Base-by-base conservation (phyloP, 2,329 filamentous ascomycete genomes). In the Colletotrichum noveboracense region DNA sequence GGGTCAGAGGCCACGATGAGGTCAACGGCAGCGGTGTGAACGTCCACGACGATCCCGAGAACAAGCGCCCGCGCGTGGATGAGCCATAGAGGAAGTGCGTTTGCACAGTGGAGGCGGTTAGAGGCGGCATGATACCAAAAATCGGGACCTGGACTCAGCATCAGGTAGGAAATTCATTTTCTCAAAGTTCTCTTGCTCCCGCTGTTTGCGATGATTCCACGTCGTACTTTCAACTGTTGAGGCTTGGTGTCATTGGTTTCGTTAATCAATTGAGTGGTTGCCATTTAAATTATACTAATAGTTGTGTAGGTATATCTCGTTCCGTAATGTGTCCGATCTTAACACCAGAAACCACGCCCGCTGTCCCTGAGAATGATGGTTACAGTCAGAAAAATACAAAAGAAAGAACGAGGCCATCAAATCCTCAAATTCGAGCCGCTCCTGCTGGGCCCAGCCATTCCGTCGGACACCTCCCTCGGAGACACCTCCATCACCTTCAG, bases 1-100 rank as follows among this genome's bases (percentile, higher is more conserved):
- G 90, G 74, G 88, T 90, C 58, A 88, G 91, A 71, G 86, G 79
- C 3, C 85, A 86, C 16, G 90, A 90, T 65, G 92, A 93, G 78
- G 83, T 87, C 14, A 91, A 90, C 28, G 87, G 82, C 26, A 86
- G 82, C 26, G 88, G 80, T 7, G 81, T 83, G 34, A 86, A 89
- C 70, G 88, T 87, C 5, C 81, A 86, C 72, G 83, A 85, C 7
- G 85, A 85, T 36, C 71, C 83, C 3, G 88, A 90, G 67, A 89
- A 80, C 78, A 91, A 91, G 80, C 84, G 89, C 61, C 83, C 84
- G 2, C 84, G 88, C 36, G 87, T 87, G 4, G 88, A 89, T 14
- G 75, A 65, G 70, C 71, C 43, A 24, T 76, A 62, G 32, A 65
- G 21, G 26, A 5, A 30, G 32, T 43, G 21, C 3, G 16, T 52